Percentiles rank a stretch among this genome's conserved stretches.
phyloP scores from a whole-genome alignment of 139 green algal genomes.

The Picochlorum sp. region DNA sequence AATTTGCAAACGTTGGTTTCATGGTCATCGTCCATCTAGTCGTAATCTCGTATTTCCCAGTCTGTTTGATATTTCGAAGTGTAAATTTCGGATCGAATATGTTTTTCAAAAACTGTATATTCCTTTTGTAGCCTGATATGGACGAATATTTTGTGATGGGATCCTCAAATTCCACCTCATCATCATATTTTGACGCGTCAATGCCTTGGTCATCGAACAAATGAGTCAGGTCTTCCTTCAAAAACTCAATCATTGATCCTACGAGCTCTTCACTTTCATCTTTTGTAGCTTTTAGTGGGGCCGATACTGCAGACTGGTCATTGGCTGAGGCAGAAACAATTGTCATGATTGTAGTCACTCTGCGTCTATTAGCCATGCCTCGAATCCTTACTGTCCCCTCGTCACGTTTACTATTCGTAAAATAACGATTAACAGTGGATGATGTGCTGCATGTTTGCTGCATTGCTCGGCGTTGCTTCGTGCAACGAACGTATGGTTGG shows the following conservation, averaged over 20 bases:
- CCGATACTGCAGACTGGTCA: not conserved
- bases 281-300: not conserved
- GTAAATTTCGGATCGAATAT: slow-evolving; percentile 60
- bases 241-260: slow-evolving; percentile 18
- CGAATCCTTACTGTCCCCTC: no score
- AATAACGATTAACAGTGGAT: no score
- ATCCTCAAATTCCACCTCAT: slow-evolving; percentile 26
- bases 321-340: not conserved
- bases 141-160: slow-evolving; percentile 29
- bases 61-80: slow-evolving; percentile 51
- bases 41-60: slow-evolving; percentile 47
- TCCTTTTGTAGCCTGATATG: slow-evolving; percentile 64
- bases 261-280: not conserved
- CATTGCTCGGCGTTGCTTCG: no score
- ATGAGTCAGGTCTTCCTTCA: slow-evolving; percentile 48
- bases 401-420: no score
- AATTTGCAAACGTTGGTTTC: slow-evolving; percentile 1
- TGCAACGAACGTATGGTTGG: no score
- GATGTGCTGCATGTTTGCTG: no score
- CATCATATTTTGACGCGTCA: slow-evolving; percentile 31
- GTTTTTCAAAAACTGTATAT: slow-evolving; percentile 57
- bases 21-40: slow-evolving; percentile 44
- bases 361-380: no score
- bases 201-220: slow-evolving; percentile 69
- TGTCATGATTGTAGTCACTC: not conserved